A percentile compares a stretch with the other conserved stretches of the same genome.
Conservation (phyloP, 2,329 filamentous ascomycete species). For the Didymella pinodella region DNA sequence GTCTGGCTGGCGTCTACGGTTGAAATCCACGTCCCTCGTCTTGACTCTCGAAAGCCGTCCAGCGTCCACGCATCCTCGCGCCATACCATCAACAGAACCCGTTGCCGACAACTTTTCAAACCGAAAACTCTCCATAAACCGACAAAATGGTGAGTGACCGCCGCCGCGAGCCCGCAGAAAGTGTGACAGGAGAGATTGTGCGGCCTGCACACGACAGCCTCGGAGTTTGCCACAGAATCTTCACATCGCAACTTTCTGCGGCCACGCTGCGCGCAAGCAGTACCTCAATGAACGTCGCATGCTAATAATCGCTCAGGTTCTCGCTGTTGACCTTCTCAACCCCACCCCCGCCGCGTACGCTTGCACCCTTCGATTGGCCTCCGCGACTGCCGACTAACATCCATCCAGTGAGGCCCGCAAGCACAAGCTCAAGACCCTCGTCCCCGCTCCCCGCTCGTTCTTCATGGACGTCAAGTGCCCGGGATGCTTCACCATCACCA, state of each 20-base stretch:
- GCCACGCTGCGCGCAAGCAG: constrained; percentile 17
- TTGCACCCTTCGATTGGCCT: constrained; percentile 22
- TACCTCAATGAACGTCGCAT: constrained; percentile 23
- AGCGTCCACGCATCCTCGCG: constrained; percentile 45
- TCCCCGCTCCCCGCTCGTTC: constrained; percentile 96
- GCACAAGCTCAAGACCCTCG: constrained; percentile 99
- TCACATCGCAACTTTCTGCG: constrained; percentile 32
- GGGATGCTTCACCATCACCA: constrained; percentile 99
- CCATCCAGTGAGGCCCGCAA: constrained; percentile 82
- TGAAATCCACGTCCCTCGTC: constrained; percentile 13
- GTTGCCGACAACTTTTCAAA: constrained; percentile 37
- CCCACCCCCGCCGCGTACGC: constrained; percentile 81
- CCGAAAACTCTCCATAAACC: constrained; percentile 45
- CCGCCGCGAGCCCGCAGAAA: constrained; percentile 22
- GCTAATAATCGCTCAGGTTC: constrained; percentile 72
- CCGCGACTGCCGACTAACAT: constrained; percentile 38
- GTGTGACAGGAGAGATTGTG: constrained; percentile 21
- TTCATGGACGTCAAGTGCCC: constrained; percentile 99
- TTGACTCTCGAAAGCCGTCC: constrained; percentile 37
- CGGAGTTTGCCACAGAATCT: constrained; percentile 42
- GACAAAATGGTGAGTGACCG: constrained; percentile 51
- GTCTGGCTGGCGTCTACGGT: constrained; percentile 3
- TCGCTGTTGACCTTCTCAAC: constrained; percentile 99
- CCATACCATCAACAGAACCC: constrained; percentile 47
- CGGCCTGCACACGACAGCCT: constrained; percentile 45